Evolutionary conservation across 169 alveolate species (phyloP).

Genomic region (Plasmodium coatneyi): DNA sequence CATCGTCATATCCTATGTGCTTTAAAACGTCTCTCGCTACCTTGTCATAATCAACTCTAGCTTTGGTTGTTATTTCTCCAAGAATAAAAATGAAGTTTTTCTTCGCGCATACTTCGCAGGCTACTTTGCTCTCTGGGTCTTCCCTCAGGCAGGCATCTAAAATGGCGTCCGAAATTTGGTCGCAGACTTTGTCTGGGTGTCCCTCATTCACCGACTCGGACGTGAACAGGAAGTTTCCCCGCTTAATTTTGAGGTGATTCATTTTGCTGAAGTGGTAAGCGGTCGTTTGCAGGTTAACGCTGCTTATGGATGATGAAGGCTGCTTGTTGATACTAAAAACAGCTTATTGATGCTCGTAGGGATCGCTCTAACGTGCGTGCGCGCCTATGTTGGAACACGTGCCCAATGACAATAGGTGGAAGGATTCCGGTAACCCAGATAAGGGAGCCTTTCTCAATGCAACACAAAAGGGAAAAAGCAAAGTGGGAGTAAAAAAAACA

Average conservation of each 20-base stretch:
- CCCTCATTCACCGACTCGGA: constrained; percentile 99
- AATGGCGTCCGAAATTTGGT: constrained; percentile 99
- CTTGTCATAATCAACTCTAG: constrained; percentile 92
- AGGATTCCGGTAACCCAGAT: not conserved
- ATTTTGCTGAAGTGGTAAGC: not conserved
- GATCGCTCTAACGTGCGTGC: not conserved
- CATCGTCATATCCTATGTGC: constrained; percentile 93
- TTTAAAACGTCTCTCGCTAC: constrained; percentile 95
- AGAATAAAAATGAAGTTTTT: constrained; percentile 95
- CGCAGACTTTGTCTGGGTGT: constrained; percentile 99
- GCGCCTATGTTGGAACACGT: not conserved
- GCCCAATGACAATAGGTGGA: not conserved
- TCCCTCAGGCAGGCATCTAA: constrained; percentile 97
- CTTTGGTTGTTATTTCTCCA: constrained; percentile 97
- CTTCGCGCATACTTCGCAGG: constrained; percentile 97
- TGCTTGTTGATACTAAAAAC: not conserved
- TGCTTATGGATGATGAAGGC: not conserved
- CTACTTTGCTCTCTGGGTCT: constrained; percentile 94
- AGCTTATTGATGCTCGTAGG: not conserved
- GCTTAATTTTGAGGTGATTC: constrained; percentile 54
- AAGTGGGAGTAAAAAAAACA: not conserved
- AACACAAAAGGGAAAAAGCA: not conserved
- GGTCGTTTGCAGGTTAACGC: not conserved
- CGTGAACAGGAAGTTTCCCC: constrained; percentile 94
- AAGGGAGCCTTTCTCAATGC: not conserved